Percentiles rank a stretch among this genome's conserved stretches.
Evolutionary conservation across 306 rosid species (phyloP).

Genomic region (Quercus cerris): DNA sequence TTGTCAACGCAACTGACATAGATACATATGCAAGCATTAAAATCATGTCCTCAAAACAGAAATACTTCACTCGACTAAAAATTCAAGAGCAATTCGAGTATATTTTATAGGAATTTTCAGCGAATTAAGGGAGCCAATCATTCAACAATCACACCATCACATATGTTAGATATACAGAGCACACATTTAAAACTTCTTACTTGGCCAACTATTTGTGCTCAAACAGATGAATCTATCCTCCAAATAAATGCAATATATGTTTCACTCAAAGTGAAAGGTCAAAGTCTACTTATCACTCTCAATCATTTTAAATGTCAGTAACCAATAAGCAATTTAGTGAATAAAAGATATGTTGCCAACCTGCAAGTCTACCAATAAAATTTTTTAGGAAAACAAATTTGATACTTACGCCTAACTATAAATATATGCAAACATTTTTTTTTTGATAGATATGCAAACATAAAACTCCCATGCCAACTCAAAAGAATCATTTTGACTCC

Average conservation of each 20-base stretch:
- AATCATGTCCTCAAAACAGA: background rate
- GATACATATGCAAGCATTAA: background rate
- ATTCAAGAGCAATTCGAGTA: background rate
- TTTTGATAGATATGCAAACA: no score
- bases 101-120: background rate
- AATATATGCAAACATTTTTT: no score
- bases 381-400: no score
- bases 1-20: no score
- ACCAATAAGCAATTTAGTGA: background rate
- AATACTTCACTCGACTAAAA: background rate
- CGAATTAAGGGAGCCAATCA: background rate
- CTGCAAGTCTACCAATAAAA: background rate
- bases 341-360: background rate
- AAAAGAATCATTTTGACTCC: no score
- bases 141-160: background rate
- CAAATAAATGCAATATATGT: background rate
- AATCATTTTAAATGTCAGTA: background rate
- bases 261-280: background rate
- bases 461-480: no score
- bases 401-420: no score
- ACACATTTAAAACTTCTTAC: background rate
- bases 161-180: background rate
- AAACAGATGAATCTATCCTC: background rate
- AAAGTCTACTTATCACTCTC: no score
- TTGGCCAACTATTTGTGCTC: background rate